Conservation (phyloP, 2,329 filamentous ascomycete genomes). For the Trichoderma koningiopsis region DNA sequence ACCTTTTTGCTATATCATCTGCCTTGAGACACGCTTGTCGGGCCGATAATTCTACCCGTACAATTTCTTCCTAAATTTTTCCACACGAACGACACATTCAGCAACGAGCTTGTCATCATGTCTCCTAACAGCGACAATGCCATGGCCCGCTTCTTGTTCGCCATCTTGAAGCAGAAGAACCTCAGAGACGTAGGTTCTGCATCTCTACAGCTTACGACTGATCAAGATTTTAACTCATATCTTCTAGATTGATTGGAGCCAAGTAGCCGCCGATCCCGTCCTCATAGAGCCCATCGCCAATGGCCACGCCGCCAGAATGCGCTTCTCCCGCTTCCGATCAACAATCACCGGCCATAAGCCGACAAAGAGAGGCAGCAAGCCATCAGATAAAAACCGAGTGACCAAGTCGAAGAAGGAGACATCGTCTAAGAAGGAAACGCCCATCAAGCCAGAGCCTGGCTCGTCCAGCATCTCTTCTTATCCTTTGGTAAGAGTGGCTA, state of each 20-base stretch:
- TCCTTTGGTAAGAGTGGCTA: not conserved
- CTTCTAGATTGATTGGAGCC: conserved; percentile 60
- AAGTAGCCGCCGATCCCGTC: conserved; percentile 57
- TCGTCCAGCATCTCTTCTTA: conserved; percentile 24
- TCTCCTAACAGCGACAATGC: conserved; percentile 58
- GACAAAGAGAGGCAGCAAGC: conserved; percentile 50
- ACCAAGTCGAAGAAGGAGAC: conserved; percentile 48
- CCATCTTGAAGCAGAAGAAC: conserved; percentile 61
- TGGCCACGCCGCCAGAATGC: conserved; percentile 63
- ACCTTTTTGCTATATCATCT: not conserved
- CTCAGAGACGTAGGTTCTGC: conserved; percentile 58
- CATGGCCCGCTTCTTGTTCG: conserved; percentile 61
- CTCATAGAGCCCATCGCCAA: conserved; percentile 58
- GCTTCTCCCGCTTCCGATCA: conserved; percentile 56
- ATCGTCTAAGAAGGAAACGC: conserved; percentile 39
- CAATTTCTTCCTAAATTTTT: not conserved
- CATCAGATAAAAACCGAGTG: conserved; percentile 47
- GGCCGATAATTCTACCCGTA: not conserved
- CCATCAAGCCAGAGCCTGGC: conserved; percentile 46
- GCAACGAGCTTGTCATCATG: conserved; percentile 42
- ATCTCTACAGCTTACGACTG: not conserved
- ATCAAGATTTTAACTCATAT: conserved; percentile 24
- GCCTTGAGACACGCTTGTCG: not conserved
- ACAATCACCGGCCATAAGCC: conserved; percentile 52
- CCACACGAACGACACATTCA: not conserved